These are phyloP conservation scores for Parascedosporium putredinis DNA, from an alignment of 2,329 filamentous ascomycete species.

Conservation along the genomic window DNA sequence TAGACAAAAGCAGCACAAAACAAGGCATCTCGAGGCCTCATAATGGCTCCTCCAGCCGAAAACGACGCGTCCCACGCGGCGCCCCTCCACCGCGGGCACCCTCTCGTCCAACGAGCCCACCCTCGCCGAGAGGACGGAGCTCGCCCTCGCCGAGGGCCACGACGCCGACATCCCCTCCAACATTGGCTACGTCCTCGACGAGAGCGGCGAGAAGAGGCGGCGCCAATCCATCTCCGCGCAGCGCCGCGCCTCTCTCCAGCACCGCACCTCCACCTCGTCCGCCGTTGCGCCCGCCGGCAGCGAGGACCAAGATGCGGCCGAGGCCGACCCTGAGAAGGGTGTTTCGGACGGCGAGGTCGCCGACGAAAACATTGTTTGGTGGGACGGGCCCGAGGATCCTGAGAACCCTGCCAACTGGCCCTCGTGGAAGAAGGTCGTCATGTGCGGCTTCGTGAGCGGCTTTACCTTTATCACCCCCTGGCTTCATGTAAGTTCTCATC, in stretches of 20 bases:
- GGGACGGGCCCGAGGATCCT: constrained; percentile 45
- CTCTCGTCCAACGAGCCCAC: neutral
- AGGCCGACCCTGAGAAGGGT: constrained; percentile 1
- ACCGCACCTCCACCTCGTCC: neutral
- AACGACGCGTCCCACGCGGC: neutral
- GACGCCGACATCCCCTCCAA: constrained; percentile 7
- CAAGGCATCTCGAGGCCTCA: too few relatives aligned
- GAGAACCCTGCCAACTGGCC: constrained; percentile 62
- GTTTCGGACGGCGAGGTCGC: neutral
- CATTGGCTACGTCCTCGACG: constrained; percentile 7
- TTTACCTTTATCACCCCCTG: constrained; percentile 37
- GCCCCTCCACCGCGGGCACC: neutral
- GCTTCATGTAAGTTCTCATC: constrained; percentile 30
- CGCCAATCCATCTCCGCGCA: constrained; percentile 2
- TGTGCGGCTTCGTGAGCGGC: constrained; percentile 16
- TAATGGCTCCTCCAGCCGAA: too few relatives aligned
- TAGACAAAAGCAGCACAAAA: too few relatives aligned
- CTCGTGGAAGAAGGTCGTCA: constrained; percentile 28
- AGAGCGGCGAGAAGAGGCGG: constrained; percentile 1
- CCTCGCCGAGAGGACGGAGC: constrained; percentile 6
- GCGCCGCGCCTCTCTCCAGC: neutral
- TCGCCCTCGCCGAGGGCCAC: constrained; percentile 4
- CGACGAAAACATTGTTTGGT: constrained; percentile 39
- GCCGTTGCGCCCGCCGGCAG: neutral
- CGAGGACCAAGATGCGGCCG: too few relatives aligned